phyloP scores from a whole-genome alignment of 768 basidiomycete species.

The Lactarius indigo region DNA sequence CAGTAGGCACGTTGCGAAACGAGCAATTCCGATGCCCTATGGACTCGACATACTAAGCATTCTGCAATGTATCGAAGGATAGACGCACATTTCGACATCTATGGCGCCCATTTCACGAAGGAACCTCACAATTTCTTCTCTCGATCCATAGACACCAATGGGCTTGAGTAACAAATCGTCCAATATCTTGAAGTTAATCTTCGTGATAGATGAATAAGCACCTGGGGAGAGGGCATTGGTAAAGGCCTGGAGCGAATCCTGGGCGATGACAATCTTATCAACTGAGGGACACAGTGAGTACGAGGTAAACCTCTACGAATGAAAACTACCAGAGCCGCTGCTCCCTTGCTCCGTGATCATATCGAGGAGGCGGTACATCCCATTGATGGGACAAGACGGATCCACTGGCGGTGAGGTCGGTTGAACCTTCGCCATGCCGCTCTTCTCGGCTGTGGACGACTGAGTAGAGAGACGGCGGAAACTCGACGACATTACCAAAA shows the following conservation, averaged over 20 bases:
- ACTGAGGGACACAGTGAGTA: conserved; percentile 33
- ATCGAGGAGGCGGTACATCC: conserved; percentile 50
- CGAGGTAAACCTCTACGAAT: not conserved
- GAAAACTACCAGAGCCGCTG: conserved; percentile 44
- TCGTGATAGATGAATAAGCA: conserved; percentile 49
- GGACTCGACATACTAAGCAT: not conserved
- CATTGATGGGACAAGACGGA: conserved; percentile 32
- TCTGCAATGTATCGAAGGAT: too few relatives aligned
- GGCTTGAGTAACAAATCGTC: conserved; percentile 46
- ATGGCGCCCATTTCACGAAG: conserved; percentile 37
- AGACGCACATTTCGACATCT: conserved; percentile 39
- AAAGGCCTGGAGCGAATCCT: conserved; percentile 45
- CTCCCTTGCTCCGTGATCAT: conserved; percentile 48
- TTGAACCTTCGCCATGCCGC: not conserved
- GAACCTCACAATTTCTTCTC: conserved; percentile 33
- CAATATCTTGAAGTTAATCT: conserved; percentile 50
- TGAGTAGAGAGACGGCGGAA: too few relatives aligned
- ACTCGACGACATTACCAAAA: too few relatives aligned
- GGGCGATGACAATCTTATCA: conserved; percentile 58
- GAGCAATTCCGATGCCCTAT: conserved; percentile 27
- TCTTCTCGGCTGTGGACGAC: not conserved
- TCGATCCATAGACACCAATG: conserved; percentile 55
- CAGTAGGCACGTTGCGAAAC: conserved; percentile 6
- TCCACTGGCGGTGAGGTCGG: not conserved
- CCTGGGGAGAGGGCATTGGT: conserved; percentile 48